Base-by-base conservation (phyloP, 176 grass and related monocot genomes). In the Carex scoparia region DNA sequence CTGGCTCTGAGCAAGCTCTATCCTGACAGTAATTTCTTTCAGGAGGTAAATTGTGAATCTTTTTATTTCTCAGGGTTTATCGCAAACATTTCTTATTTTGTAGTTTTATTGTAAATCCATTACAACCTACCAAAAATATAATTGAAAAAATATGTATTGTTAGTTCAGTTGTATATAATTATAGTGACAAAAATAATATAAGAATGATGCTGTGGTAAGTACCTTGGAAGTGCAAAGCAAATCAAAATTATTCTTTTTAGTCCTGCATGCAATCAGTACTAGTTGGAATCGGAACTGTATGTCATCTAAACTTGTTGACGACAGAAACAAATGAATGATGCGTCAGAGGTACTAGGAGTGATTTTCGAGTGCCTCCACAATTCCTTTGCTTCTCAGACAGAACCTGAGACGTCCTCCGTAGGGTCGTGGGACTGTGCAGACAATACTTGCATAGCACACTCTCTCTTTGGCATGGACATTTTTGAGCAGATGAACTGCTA, bases 291-390 rank as follows among this genome's bases (percentile, higher is more conserved):
- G 27, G 46, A 56, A 77, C 73, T 51, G 1, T 56, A 14, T 54
- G 46, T 13, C 49, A 74, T 27, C 42, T 13, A 18, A 74, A 51
- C 19, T 74, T 79, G 6, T 79, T 79, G 14, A 58, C 57, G 32
- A 57, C 93, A 99, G 96, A 92, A 89, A 18, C 93, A 99, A 90
- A 99, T 99, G 96, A 99, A 99, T 84, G 96, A 99, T 91, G 96
- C 96, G 63, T 99, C 96, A 79, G 96, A 99, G 87, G 96, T 99
- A 71, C 65, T 99, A 75, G 93, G 83, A 42, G 96, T 94, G 58
- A 94, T 99, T 71, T 99, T 99, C 80, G 91, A 95, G 57, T 99
- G 93, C 65, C 81, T 99, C 86, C 96, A 99, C 55, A 99, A 92
- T 65, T 87, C 96, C 0, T 99, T 90, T 38, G 81, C 90, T 84